Conservation (phyloP, 2,329 filamentous ascomycete genomes). For the Dryadomyces sulphureus region DNA sequence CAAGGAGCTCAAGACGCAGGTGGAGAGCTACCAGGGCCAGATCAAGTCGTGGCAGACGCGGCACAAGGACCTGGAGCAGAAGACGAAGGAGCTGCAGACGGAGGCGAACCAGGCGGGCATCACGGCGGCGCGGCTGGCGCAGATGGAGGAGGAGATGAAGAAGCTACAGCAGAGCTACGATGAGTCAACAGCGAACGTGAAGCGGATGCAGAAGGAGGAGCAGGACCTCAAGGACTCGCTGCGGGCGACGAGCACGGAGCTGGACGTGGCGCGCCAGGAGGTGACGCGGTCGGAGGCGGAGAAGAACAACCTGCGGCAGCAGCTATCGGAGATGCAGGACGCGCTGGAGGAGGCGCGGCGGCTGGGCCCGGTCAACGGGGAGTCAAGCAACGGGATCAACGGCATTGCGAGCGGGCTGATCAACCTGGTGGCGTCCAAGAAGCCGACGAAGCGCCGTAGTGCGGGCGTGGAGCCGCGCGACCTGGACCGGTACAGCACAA, state of each 20-base stretch:
- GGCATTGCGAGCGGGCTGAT: slow-evolving; percentile 43
- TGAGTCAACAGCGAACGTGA: slow-evolving; percentile 80
- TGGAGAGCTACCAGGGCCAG: slow-evolving; percentile 92
- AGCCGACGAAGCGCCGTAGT: slow-evolving; percentile 75
- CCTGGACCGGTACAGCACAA: slow-evolving; percentile 76
- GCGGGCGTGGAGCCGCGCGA: slow-evolving; percentile 76
- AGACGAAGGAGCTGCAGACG: slow-evolving; percentile 85
- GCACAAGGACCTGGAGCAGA: slow-evolving; percentile 76
- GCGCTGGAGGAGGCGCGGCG: slow-evolving; percentile 80
- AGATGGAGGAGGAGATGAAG: slow-evolving; percentile 92
- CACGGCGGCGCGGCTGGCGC: slow-evolving; percentile 73
- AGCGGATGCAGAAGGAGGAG: slow-evolving; percentile 90
- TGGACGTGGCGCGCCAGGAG: slow-evolving; percentile 63
- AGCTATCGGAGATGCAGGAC: slow-evolving; percentile 80
- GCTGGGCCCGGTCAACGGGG: slow-evolving; percentile 48
- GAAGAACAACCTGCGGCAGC: slow-evolving; percentile 71
- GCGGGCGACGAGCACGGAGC: slow-evolving; percentile 61
- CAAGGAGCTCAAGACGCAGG: slow-evolving; percentile 72
- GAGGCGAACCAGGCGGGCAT: slow-evolving; percentile 98
- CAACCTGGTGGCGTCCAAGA: slow-evolving; percentile 94
- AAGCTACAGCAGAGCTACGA: slow-evolving; percentile 80
- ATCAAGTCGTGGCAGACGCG: slow-evolving; percentile 92
- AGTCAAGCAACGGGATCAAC: slow-evolving; percentile 32
- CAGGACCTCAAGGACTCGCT: slow-evolving; percentile 72
- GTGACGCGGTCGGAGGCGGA: slow-evolving; percentile 70